Conservation (phyloP, 805 yeast genomes). For the Starmerella vaccinii region DNA sequence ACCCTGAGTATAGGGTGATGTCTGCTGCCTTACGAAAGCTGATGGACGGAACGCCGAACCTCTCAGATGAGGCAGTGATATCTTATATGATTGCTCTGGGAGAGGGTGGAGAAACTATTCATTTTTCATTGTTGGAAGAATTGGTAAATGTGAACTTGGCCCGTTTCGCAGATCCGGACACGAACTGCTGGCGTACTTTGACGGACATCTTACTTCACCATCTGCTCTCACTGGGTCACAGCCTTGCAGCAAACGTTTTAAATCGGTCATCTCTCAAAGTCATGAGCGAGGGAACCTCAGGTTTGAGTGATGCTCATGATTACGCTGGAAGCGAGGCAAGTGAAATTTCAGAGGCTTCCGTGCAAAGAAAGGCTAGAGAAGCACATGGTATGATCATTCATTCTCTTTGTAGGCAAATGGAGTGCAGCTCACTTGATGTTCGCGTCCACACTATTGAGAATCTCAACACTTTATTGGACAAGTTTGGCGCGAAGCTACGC, state of each 20-base stretch:
- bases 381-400: constrained; percentile 34
- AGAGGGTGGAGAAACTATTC: background rate
- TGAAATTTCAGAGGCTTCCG: background rate
- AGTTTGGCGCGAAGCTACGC: constrained; percentile 53
- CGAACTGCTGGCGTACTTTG: constrained; percentile 40
- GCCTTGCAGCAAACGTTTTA: constrained; percentile 38
- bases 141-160: constrained; percentile 43
- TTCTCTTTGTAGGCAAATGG: constrained; percentile 39
- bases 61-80: constrained; percentile 42
- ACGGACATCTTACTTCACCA: constrained; percentile 38
- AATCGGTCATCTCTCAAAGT: constrained; percentile 37
- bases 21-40: constrained; percentile 51
- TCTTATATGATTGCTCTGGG: constrained; percentile 40
- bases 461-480: constrained; percentile 62
- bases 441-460: constrained; percentile 52
- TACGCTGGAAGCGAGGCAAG: background rate
- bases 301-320: background rate
- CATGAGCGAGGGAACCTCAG: constrained; percentile 21
- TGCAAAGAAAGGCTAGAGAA: constrained; percentile 14
- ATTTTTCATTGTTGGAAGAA: constrained; percentile 39
- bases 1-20: constrained; percentile 33
- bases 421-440: constrained; percentile 53
- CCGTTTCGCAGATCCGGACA: constrained; percentile 34
- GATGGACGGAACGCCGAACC: constrained; percentile 50
- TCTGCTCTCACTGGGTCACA: constrained; percentile 29